These are phyloP conservation scores for Colletotrichum orchidophilum DNA, from an alignment of 2,329 filamentous ascomycete species.

Conservation along the genomic window DNA sequence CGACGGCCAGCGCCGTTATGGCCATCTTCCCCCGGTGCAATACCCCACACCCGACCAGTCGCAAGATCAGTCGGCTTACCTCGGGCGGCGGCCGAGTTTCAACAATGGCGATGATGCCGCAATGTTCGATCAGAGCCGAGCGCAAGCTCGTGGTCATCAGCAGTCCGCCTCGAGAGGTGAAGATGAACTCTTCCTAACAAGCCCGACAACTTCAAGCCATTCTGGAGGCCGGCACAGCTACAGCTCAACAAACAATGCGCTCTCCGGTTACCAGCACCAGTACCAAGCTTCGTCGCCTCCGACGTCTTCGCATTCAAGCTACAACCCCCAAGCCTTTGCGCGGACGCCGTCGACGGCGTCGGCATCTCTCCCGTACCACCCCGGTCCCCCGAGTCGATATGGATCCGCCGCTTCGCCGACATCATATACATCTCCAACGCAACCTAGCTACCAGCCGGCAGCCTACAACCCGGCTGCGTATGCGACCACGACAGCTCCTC, in stretches of 20 bases:
- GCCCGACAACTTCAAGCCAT: conserved; percentile 47
- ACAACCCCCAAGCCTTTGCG: conserved; percentile 77
- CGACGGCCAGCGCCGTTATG: conserved; percentile 71
- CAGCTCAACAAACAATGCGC: conserved; percentile 55
- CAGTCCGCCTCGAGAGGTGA: conserved; percentile 46
- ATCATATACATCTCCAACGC: conserved; percentile 47
- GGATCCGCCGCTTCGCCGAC: conserved; percentile 48
- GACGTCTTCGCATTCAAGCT: conserved; percentile 60
- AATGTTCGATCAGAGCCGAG: conserved; percentile 40
- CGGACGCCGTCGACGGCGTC: conserved; percentile 66
- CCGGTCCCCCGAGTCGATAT: conserved; percentile 51
- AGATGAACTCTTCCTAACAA: conserved; percentile 73
- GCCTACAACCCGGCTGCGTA: conserved; percentile 70
- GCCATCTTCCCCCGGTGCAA: conserved; percentile 72
- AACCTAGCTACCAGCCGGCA: conserved; percentile 57
- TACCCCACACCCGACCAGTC: conserved; percentile 62
- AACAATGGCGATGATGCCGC: conserved; percentile 77
- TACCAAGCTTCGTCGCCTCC: conserved; percentile 58
- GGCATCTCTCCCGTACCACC: conserved; percentile 60
- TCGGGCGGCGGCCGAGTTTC: conserved; percentile 73
- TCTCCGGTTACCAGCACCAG: conserved; percentile 62
- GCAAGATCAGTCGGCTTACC: conserved; percentile 49
- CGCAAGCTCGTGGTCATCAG: conserved; percentile 37
- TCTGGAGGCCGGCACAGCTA: conserved; percentile 46
- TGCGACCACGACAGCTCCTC: conserved; percentile 56